Conservation (phyloP, 2,329 filamentous ascomycete genomes). For the Epichloe sylvatica region DNA sequence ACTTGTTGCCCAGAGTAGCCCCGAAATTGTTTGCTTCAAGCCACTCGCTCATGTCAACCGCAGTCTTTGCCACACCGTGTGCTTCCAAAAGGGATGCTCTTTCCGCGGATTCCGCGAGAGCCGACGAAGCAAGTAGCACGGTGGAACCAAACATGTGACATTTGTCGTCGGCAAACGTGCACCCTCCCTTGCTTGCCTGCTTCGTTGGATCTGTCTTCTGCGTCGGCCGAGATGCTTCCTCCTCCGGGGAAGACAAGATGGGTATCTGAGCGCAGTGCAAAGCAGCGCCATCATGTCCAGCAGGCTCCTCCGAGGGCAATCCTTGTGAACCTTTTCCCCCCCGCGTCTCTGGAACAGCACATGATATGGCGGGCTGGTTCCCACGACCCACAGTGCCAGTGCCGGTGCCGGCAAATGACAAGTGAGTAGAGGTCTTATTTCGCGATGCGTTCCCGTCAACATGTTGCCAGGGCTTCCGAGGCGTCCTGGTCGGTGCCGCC, state of each 20-base stretch:
- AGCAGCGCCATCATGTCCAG: too few relatives aligned
- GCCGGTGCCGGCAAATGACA: not conserved
- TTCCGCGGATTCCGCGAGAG: slow-evolving; percentile 23
- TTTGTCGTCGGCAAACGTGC: slow-evolving; percentile 17
- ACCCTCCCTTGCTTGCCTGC: slow-evolving; percentile 9
- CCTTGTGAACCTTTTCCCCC: not conserved
- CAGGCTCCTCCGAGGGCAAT: not conserved
- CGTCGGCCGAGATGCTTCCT: not conserved
- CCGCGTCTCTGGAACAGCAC: not conserved
- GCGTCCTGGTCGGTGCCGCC: not conserved
- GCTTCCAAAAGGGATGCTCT: slow-evolving; percentile 24
- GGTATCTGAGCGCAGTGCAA: not conserved
- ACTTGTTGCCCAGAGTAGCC: not conserved
- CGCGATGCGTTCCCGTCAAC: slow-evolving; percentile 13
- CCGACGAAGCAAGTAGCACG: slow-evolving; percentile 29
- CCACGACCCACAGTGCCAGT: too few relatives aligned
- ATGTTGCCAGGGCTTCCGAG: slow-evolving; percentile 11
- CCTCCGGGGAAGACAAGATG: not conserved
- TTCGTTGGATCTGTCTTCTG: not conserved
- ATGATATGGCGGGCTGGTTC: not conserved
- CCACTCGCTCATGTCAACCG: slow-evolving; percentile 24
- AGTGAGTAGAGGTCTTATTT: not conserved
- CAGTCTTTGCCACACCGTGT: slow-evolving; percentile 27
- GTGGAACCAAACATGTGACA: slow-evolving; percentile 25
- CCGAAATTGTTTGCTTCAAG: slow-evolving; percentile 5